Evolutionary conservation across 495 filamentous ascomycete species (phyloP).

Genomic region (Tetracladium marchalianum): DNA sequence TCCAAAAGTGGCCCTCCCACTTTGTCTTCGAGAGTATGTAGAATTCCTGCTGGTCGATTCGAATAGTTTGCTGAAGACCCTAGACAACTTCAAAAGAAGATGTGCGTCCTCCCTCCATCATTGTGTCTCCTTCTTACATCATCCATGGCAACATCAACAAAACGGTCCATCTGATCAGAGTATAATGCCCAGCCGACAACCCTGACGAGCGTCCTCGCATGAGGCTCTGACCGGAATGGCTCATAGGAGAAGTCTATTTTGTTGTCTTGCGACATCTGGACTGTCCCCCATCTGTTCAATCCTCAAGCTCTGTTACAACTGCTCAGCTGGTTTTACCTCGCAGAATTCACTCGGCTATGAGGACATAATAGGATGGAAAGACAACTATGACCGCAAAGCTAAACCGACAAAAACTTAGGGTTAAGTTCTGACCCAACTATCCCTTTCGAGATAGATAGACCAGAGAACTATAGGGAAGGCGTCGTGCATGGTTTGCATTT

Average conservation of each 20-base stretch:
- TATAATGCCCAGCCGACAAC: slow-evolving; percentile 44
- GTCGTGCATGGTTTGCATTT: slow-evolving; percentile 39
- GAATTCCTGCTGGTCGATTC: slow-evolving; percentile 15
- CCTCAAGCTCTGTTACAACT: slow-evolving; percentile 10
- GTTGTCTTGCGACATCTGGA: slow-evolving; percentile 29
- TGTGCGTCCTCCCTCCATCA: slow-evolving; percentile 15
- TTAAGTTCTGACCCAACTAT: slow-evolving; percentile 70
- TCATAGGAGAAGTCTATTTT: slow-evolving; percentile 40
- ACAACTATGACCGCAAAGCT: slow-evolving; percentile 42
- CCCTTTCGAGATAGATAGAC: slow-evolving; percentile 53
- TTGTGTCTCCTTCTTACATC: slow-evolving; percentile 13
- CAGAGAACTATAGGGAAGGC: slow-evolving; percentile 62
- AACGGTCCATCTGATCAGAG: slow-evolving; percentile 40
- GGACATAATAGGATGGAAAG: slow-evolving; percentile 31
- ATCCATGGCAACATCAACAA: slow-evolving; percentile 13
- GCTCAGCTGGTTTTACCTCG: slow-evolving; percentile 15
- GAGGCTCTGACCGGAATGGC: slow-evolving; percentile 55
- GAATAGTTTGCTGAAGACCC: slow-evolving; percentile 18
- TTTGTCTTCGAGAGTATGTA: slow-evolving; percentile 17
- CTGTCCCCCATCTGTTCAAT: slow-evolving; percentile 32
- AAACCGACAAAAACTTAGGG: slow-evolving; percentile 58
- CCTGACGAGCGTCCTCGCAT: slow-evolving; percentile 53
- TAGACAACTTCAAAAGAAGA: slow-evolving; percentile 17
- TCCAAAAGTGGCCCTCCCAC: slow-evolving; percentile 7
- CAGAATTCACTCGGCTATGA: slow-evolving; percentile 13